Conservation (phyloP, 139 green algal genomes). For the Chlamydomonas sp. region DNA sequence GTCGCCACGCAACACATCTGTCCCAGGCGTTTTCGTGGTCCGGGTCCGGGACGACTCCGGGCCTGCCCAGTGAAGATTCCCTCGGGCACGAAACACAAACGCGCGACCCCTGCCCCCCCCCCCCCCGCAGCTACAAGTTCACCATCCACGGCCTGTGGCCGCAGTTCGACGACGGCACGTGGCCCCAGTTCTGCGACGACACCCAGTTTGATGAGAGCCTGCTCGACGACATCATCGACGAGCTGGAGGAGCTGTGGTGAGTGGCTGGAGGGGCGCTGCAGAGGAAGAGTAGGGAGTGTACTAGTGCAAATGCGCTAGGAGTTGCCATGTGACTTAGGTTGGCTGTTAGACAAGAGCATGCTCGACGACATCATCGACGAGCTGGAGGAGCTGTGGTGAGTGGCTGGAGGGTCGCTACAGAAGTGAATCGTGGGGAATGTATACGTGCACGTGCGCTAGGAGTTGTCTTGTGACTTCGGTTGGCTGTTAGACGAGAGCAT, state of each 20-base stretch:
- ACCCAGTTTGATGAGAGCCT: conserved; percentile 25
- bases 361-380: conserved; percentile 21
- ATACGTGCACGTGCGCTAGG: not conserved
- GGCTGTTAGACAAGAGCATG: conserved; percentile 21
- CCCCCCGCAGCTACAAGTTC: conserved; percentile 32
- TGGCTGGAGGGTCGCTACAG: not conserved
- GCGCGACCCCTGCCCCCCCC: not conserved
- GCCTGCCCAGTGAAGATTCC: too few species aligned
- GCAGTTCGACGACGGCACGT: conserved; percentile 49
- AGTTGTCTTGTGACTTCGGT: too few species aligned
- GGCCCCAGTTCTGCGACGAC: conserved; percentile 56
- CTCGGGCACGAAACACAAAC: too few species aligned
- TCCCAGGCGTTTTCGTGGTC: not conserved
- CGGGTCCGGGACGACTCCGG: not conserved
- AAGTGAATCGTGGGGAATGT: not conserved
- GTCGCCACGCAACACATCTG: not conserved
- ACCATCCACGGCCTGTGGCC: conserved; percentile 74
- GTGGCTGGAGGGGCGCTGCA: not conserved
- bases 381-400: conserved; percentile 24
- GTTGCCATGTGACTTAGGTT: too few species aligned
- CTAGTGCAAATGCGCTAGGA: too few species aligned
- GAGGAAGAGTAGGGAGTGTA: not conserved
- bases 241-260: conserved; percentile 26
- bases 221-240: conserved; percentile 19
- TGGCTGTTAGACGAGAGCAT: too few species aligned